phyloP scores from a whole-genome alignment of 192 early-diverging fungal species.

The Backusella luteola region DNA sequence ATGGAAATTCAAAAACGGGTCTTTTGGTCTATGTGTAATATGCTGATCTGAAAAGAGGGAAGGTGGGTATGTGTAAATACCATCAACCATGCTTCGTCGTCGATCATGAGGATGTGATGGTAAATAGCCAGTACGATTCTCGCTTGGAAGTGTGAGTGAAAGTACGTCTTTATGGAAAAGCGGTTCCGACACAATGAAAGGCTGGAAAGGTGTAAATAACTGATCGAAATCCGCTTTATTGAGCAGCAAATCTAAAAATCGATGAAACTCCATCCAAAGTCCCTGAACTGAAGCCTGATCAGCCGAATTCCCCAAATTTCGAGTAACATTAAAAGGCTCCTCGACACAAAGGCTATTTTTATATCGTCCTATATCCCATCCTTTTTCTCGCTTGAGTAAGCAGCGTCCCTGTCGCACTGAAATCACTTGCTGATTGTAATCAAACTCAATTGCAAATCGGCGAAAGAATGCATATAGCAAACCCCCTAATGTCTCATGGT shows the following conservation, averaged over 20 bases:
- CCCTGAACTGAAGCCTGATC: constrained; percentile 78
- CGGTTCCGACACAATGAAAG: background rate
- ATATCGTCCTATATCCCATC: constrained; percentile 76
- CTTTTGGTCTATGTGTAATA: background rate
- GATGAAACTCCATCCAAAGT: constrained; percentile 76
- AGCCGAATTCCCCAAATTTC: constrained; percentile 91
- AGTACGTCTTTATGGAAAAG: constrained; percentile 1
- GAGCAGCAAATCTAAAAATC: constrained; percentile 52
- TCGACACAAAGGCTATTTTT: constrained; percentile 84
- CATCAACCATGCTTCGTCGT: constrained; percentile 17
- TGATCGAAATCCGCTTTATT: constrained; percentile 1
- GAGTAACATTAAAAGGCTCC: constrained; percentile 85
- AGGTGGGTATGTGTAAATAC: constrained; percentile 2
- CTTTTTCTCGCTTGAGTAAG: constrained; percentile 79
- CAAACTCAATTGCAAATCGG: constrained; percentile 77
- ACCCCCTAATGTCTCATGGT: constrained; percentile 74
- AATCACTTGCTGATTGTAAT: constrained; percentile 79
- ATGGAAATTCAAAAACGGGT: background rate
- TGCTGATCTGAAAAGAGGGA: background rate
- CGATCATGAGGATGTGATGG: constrained; percentile 12
- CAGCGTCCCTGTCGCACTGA: constrained; percentile 78
- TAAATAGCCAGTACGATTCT: constrained; percentile 3
- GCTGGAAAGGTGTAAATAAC: constrained; percentile 24
- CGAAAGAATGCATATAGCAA: constrained; percentile 88
- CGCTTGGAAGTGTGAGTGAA: background rate